These are phyloP conservation scores for Elymus sibiricus DNA, from an alignment of 176 grass and related monocot species.

Conservation along the genomic window DNA sequence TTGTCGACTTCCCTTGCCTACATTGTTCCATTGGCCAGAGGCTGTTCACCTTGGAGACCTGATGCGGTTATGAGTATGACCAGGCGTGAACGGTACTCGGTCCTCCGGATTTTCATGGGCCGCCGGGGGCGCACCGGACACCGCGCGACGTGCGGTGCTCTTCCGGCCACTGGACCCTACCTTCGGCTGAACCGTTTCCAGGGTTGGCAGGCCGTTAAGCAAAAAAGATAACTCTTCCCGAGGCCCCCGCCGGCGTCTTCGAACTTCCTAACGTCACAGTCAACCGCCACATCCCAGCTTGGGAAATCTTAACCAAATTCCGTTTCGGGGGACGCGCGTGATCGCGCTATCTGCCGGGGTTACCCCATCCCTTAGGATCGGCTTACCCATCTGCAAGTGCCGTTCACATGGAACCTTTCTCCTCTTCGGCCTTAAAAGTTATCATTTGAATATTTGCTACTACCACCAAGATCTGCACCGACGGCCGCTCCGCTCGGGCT, in stretches of 20 bases:
- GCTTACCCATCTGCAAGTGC: conserved; percentile 52
- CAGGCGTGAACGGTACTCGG: conserved; percentile 43
- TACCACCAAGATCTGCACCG: conserved; percentile 64
- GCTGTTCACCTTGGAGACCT: conserved; percentile 63
- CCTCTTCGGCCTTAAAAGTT: conserved; percentile 70
- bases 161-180: conserved; percentile 58
- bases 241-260: conserved; percentile 50
- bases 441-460: conserved; percentile 74
- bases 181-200: conserved; percentile 54
- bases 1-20: conserved; percentile 89
- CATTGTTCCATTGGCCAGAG: conserved; percentile 70
- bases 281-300: conserved; percentile 53
- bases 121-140: conserved; percentile 16
- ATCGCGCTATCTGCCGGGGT: conserved; percentile 30
- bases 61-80: conserved; percentile 68
- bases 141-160: conserved; percentile 59
- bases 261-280: conserved; percentile 56
- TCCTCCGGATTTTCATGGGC: conserved; percentile 43
- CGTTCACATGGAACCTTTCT: conserved; percentile 82
- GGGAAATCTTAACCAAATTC: conserved; percentile 34
- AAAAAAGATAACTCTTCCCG: conserved; percentile 64
- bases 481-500: conserved; percentile 57
- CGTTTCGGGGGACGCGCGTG: not conserved
- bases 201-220: conserved; percentile 50
- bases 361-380: conserved; percentile 54